Conservation (phyloP, 768 basidiomycete species). For the Boletus rufocinnamomeus region DNA sequence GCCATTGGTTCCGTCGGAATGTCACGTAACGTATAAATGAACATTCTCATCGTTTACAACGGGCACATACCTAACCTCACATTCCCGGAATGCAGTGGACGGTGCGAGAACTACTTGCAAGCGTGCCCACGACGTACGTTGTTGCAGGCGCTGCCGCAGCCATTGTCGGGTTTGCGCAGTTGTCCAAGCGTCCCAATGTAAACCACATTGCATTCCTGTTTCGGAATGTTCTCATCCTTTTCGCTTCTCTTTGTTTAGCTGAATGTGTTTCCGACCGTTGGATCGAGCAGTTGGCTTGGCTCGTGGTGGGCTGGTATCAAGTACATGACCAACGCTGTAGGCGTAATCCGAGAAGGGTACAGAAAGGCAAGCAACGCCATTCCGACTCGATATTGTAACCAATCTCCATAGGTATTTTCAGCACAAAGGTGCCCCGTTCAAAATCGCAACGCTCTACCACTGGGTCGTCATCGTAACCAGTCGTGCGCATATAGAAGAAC, state of each 20-base stretch:
- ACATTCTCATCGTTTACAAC: neutral
- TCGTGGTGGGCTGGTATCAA: conserved; percentile 29
- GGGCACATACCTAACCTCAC: neutral
- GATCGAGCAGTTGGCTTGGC: conserved; percentile 18
- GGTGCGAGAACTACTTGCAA: neutral
- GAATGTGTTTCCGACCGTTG: conserved; percentile 28
- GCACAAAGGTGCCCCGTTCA: conserved; percentile 33
- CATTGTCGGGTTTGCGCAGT: neutral
- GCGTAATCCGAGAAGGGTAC: conserved; percentile 35
- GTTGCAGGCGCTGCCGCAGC: neutral
- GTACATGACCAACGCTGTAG: conserved; percentile 18
- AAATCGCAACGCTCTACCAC: conserved; percentile 28
- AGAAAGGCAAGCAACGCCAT: conserved; percentile 22
- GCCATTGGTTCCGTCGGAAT: neutral
- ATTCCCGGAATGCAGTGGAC: neutral
- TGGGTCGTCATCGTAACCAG: conserved; percentile 43
- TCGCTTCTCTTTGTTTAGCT: conserved; percentile 18
- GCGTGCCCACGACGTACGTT: neutral
- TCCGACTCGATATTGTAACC: neutral
- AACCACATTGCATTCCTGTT: neutral
- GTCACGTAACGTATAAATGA: neutral
- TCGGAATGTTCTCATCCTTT: neutral
- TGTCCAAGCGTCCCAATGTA: conserved; percentile 5
- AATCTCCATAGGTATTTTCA: conserved; percentile 4
- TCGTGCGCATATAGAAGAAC: conserved; percentile 38